phyloP scores from a whole-genome alignment of 805 yeast genomes.

The Spathaspora gorwiae region DNA sequence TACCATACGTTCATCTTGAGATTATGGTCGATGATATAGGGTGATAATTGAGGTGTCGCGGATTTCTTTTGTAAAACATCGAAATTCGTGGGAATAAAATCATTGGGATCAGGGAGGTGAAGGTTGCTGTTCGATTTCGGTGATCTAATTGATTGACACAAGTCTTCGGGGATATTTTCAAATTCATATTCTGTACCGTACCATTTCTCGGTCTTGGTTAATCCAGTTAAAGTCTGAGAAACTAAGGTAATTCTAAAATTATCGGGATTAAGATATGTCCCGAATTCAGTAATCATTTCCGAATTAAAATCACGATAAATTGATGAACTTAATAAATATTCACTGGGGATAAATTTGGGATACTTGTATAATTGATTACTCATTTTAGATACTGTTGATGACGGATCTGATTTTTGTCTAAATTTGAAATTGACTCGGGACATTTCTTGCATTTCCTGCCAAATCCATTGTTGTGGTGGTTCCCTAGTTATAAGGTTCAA shows the following conservation, averaged over 20 bases:
- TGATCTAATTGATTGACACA: constrained; percentile 29
- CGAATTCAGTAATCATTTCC: constrained; percentile 45
- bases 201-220: constrained; percentile 67
- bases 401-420: constrained; percentile 69
- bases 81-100: constrained; percentile 78
- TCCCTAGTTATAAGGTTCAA: constrained; percentile 51
- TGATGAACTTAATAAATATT: constrained; percentile 52
- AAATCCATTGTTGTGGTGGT: constrained; percentile 71
- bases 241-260: constrained; percentile 61
- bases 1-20: constrained; percentile 67
- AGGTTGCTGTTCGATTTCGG: constrained; percentile 22
- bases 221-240: constrained; percentile 43
- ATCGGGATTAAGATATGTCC: constrained; percentile 45
- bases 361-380: constrained; percentile 58
- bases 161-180: constrained; percentile 37
- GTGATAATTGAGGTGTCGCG: constrained; percentile 44
- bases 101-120: constrained; percentile 68
- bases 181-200: constrained; percentile 79
- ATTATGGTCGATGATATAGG: constrained; percentile 54
- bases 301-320: constrained; percentile 60
- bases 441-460: constrained; percentile 68
- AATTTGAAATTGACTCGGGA: constrained; percentile 71
- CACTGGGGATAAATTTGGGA: constrained; percentile 51
- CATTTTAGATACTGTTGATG: constrained; percentile 66
- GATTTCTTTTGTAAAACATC: constrained; percentile 43